Base-by-base conservation (phyloP, 106 monocot species). In the Narthecium ossifragum region DNA sequence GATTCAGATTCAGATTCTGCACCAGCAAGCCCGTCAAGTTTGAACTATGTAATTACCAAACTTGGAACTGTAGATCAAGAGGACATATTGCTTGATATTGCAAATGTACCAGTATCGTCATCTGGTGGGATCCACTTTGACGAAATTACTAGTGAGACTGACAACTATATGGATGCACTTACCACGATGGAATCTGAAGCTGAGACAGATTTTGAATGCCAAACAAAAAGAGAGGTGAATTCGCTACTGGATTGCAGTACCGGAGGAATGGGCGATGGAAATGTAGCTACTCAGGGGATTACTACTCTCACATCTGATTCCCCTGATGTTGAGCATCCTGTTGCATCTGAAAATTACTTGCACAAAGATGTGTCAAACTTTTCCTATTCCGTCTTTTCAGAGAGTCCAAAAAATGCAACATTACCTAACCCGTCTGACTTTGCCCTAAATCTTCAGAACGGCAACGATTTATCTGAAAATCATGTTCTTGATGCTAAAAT, bases 111-210 rank as follows among this genome's bases (percentile, higher is more conserved):
- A 30, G 32, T 38, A 33, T 32, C 67, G 26, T 65, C 26, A 49
- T 37, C 75, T 46, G 26, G 24, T 8, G 32, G 54, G 20, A 70
- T 12, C 65, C 65, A 60, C 41, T 55, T 32, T 73, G 81, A 74
- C 33, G 88, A 84, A 60, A 33, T 81, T 14, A 67, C 46, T 8
- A 70, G 85, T 66, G 84, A 82, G 59, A 56, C 79, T 20, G 92
- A 93, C 11, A 85, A 82, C 59, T 84, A 79, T 60, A 63, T 85
- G 57, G 88, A 93, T 80, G 81, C 92, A 36, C 51, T 65, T 26
- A 82, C 81, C 59, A 76, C 75, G 17, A 40, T 93, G 50, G 81
- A 85, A 51, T 85, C 85, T 38, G 79, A 85, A 49, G 65, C 63
- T 49, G 78, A 93, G 60, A 79, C 70, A 51, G 84, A 93, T 36